Base-by-base conservation (phyloP, 345 rosid genomes). In the Citrus maxima region DNA sequence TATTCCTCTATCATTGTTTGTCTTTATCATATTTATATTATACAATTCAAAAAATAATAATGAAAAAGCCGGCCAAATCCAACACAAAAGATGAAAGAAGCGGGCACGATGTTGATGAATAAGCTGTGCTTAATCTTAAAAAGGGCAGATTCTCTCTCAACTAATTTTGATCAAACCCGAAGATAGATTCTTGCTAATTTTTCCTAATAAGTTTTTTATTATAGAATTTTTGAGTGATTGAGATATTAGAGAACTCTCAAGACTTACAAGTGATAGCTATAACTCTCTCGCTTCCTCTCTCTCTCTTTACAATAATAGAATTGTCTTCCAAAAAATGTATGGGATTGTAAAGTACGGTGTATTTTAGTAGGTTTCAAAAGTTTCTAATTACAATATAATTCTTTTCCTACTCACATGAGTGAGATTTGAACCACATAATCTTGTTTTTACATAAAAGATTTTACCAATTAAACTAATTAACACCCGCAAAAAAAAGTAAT, bases 51-150 rank as follows among this genome's bases (percentile, higher is more conserved):
- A 61, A 55, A 74, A 63, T 73, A 68, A 68, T n/a, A 77, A 72
- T 78, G 65, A 46, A 79, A 68, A 82, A 49, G 84, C 85, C 81
- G 84, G 84, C 86, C 40, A 32, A 22, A 76, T 72, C 77, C 80
- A 78, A 67, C 54, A 24, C 54, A 51, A 34, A 73, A 73, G 67
- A 55, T 24, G 58, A 76, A 46, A 55, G 56, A 78, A 66, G 72
- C 30, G 49, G 72, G 54, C 72, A 32, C 34, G 72, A 67, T n/a
- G 72, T 54, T 76, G 54, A 42, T 9, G 10, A 54, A 22, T 70
- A 76, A 49, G 35, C 72, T 18, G 77, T 25, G 21, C 7, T 22
- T 56, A 27, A 6, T 42, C 76, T 42, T 63, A 4, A 66, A 24
- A 59, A 6, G 13, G 7, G 54, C 59, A 64, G 49, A 75, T 75